Evolutionary conservation across 1,284 basidiomycete species (phyloP).

Genomic region (Macrocystidia cucumis): DNA sequence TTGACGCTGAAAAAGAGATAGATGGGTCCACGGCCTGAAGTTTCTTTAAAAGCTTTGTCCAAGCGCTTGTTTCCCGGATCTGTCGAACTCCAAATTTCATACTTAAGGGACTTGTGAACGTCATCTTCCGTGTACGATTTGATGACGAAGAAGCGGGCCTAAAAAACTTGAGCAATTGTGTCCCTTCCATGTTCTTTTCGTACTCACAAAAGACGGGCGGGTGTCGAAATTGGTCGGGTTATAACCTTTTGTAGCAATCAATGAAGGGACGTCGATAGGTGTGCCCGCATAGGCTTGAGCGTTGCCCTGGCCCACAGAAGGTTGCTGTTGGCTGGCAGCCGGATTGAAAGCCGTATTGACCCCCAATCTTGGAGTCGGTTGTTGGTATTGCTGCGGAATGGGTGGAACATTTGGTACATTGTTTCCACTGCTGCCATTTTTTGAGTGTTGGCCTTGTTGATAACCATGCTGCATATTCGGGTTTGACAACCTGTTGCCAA

Average conservation of each 20-base stretch:
- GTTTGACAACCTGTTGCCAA: conserved; percentile 54
- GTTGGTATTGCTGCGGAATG: conserved; percentile 62
- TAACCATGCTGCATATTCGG: conserved; percentile 60
- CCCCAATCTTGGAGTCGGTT: conserved; percentile 38
- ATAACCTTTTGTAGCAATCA: conserved; percentile 85
- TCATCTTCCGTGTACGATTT: conserved; percentile 98
- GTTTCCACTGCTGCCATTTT: conserved; percentile 22
- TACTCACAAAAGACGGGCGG: conserved; percentile 64
- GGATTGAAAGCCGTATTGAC: conserved; percentile 20
- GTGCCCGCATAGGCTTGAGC: conserved; percentile 42
- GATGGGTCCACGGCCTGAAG: conserved; percentile 78
- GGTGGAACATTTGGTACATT: conserved; percentile 58
- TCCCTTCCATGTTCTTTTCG: too few relatives aligned
- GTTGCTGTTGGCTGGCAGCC: conserved; percentile 12
- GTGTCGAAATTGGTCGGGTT: conserved; percentile 85
- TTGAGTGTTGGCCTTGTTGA: conserved; percentile 37
- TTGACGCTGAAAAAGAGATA: conserved; percentile 97
- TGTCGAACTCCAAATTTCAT: conserved; percentile 96
- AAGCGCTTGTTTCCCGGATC: conserved; percentile 93
- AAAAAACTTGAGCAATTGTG: conserved; percentile 8
- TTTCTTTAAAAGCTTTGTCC: conserved; percentile 93
- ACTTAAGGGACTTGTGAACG: conserved; percentile 93
- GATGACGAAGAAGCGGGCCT: conserved; percentile 94
- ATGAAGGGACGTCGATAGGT: conserved; percentile 78
- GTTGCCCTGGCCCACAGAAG: conserved; percentile 25